A percentile compares a stretch with the other conserved stretches of the same genome.
Conservation (phyloP, 148 eudicot species). For the Spergularia marina region DNA sequence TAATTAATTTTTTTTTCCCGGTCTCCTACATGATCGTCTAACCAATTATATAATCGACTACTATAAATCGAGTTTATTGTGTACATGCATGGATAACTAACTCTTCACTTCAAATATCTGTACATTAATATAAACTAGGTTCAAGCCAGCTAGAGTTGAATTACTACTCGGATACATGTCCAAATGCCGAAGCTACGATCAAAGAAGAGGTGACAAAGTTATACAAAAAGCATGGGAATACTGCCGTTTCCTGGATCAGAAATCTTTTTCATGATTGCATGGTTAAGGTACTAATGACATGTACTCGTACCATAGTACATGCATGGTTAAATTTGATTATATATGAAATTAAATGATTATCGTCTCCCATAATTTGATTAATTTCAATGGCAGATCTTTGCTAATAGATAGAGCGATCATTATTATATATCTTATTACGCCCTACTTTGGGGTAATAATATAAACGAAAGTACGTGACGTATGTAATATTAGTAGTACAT, state of each 20-base stretch:
- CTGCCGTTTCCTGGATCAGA: conserved; percentile 87
- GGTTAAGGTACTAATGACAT: conserved; percentile 46
- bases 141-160: conserved; percentile 43
- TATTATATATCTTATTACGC: not conserved
- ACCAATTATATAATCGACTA: not conserved
- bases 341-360: too few species aligned
- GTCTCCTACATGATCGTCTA: too few species aligned
- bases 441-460: too few species aligned
- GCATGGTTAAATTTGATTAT: too few species aligned
- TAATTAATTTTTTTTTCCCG: too few species aligned
- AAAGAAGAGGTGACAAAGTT: conserved; percentile 53
- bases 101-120: too few species aligned
- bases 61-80: not conserved
- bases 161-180: conserved; percentile 66
- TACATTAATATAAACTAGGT: conserved; percentile 10
- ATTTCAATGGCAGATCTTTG: too few species aligned
- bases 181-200: conserved; percentile 63
- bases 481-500: too few species aligned
- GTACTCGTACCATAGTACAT: too few species aligned
- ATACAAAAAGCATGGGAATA: conserved; percentile 69
- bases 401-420: too few species aligned
- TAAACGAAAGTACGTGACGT: too few species aligned
- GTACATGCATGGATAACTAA: not conserved
- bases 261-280: conserved; percentile 87
- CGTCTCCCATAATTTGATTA: too few species aligned